Base-by-base conservation (phyloP, 179 eudicot genomes). In the Spergularia azorica region DNA sequence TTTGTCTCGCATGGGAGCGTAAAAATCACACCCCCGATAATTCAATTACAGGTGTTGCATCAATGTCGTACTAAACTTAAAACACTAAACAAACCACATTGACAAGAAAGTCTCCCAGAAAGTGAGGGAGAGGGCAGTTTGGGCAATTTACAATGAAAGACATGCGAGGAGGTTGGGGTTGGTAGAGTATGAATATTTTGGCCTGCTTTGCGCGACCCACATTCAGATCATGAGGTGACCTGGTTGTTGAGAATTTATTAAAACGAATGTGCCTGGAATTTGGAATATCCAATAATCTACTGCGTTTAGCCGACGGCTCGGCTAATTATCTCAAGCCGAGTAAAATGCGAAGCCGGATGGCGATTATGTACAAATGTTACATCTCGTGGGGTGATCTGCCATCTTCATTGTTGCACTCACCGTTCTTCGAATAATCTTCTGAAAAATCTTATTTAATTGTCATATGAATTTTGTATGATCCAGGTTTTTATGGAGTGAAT, bases 171-270 rank as follows among this genome's bases (percentile, higher is more conserved):
- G 12, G 20, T 60, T 20, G 20, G 20, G 36, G 63, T 60, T 60
- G 63, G 63, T 60, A 10, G 63, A 60, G 63, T 60, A 20, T 3
- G 63, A 60, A 3, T 60, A 17, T 20, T 20, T 60, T 60, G 64
- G 64, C 64, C 36, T 61, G 64, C 64, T 14, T 61, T 61, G 64
- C 26, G 20, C 64, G 64, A 61, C 64, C 38, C 26, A 15, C 20
- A 26, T 21, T 61, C 10, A 9, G 12, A 9, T 61, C 64, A 61
- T 61, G 4, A 21, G 11, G 38, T 61, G 39, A 61, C 5, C 9
- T 21, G 4, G 15, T 61, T 3, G 12, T 61, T 61, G 32, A 16
- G 20, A 14, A 61, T 36, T 36, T 36, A 71, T 76, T 70, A 72
- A 79, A 64, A 48, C 36, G 17, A 58, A 58, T 58, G 62, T 58